Percentiles rank a stretch among this genome's conserved stretches.
These are phyloP conservation scores for Lentinula guzmanii DNA, from an alignment of 768 basidiomycete species.

Conservation along the genomic window DNA sequence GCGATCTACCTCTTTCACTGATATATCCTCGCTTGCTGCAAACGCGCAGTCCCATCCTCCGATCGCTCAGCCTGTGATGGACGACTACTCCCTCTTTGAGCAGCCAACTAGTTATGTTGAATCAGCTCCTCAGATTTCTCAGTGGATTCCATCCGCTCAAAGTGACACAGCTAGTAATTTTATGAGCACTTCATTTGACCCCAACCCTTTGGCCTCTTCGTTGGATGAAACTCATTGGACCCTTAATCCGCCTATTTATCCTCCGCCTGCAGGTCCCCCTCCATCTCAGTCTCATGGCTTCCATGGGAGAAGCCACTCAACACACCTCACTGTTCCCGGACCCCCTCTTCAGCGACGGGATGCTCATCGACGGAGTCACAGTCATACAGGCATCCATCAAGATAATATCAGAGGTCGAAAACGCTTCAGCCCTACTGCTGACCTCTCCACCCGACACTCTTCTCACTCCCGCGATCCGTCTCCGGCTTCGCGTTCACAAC, in stretches of 20 bases:
- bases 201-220: background rate
- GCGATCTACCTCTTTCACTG: background rate
- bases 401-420: background rate
- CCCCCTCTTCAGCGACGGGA: conserved; percentile 2
- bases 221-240: background rate
- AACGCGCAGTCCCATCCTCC: background rate
- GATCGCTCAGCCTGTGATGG: background rate
- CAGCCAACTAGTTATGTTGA: background rate
- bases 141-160: background rate
- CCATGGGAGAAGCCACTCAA: conserved; percentile 1
- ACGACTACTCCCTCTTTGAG: background rate
- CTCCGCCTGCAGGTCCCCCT: background rate
- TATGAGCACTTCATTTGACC: background rate
- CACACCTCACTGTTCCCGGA: conserved; percentile 3
- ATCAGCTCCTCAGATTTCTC: background rate
- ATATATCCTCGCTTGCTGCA: background rate
- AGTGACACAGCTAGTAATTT: background rate
- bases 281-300: background rate
- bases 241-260: background rate
- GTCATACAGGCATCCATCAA: conserved; percentile 4
- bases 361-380: conserved; percentile 2
- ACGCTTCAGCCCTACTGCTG: background rate
- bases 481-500: background rate
- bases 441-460: background rate
- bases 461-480: conserved; percentile 4